phyloP scores from a whole-genome alignment of 2,329 filamentous ascomycete species.

The Cyclaneusma minus region DNA sequence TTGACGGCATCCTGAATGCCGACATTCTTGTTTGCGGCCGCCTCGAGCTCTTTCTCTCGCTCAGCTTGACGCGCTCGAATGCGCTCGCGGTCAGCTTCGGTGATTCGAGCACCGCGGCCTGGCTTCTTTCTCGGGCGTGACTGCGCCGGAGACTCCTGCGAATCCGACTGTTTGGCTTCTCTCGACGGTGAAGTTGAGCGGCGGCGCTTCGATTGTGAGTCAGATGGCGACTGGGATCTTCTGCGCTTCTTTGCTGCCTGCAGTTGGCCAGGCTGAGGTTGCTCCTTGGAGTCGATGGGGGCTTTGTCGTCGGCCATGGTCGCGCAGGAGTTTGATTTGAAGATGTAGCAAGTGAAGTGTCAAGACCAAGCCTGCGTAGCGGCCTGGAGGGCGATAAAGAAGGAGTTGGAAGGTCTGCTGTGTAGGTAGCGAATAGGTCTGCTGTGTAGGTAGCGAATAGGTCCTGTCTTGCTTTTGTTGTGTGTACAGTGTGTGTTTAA shows the following conservation, averaged over 20 bases:
- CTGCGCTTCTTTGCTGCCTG: constrained; percentile 25
- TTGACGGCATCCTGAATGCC: constrained; percentile 74
- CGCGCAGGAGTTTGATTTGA: too few relatives aligned
- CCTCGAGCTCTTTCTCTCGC: constrained; percentile 25
- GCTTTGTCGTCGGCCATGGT: constrained; percentile 22
- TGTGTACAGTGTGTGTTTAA: too few relatives aligned
- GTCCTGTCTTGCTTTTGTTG: too few relatives aligned
- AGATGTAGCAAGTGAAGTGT: too few relatives aligned
- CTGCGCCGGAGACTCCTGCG: too few relatives aligned
- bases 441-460: too few relatives aligned
- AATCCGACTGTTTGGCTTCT: too few relatives aligned
- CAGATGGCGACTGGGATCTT: constrained; percentile 21
- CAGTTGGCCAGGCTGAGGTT: constrained; percentile 24
- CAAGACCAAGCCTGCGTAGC: too few relatives aligned
- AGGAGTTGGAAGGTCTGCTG: too few relatives aligned
- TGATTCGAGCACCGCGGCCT: constrained; percentile 49
- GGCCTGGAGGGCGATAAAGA: too few relatives aligned
- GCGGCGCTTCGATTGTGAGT: neutral
- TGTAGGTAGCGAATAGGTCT: too few relatives aligned
- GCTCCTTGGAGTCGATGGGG: constrained; percentile 18
- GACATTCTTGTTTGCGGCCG: constrained; percentile 19
- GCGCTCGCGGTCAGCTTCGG: constrained; percentile 49
- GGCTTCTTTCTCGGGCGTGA: constrained; percentile 52
- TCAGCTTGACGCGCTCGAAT: constrained; percentile 44
- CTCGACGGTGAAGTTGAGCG: neutral